A percentile compares a stretch with the other conserved stretches of the same genome.
These are phyloP conservation scores for Moniliophthora roreri DNA, from an alignment of 1,284 basidiomycete species.

Conservation along the genomic window DNA sequence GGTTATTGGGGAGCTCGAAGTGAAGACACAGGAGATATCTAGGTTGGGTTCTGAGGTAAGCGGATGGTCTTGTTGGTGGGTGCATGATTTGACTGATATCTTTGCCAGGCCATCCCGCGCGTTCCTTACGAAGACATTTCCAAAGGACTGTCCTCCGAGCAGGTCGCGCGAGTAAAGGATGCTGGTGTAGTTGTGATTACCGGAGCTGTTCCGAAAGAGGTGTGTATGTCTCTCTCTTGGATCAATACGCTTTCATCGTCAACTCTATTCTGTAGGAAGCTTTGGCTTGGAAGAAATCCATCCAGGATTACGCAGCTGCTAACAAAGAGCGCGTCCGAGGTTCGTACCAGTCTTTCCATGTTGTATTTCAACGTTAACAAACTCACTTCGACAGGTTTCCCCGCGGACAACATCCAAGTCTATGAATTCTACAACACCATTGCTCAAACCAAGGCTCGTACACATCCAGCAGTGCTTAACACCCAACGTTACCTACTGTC, in stretches of 20 bases:
- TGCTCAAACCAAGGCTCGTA: constrained; percentile 56
- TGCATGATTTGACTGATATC: neutral
- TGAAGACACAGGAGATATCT: constrained; percentile 44
- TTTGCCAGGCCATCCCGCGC: constrained; percentile 52
- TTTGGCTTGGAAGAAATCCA: constrained; percentile 55
- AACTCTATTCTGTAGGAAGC: constrained; percentile 44
- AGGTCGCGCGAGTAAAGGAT: constrained; percentile 47
- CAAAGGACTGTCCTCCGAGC: constrained; percentile 36
- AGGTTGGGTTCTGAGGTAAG: constrained; percentile 39
- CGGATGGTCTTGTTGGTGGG: constrained; percentile 2
- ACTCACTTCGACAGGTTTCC: constrained; percentile 46
- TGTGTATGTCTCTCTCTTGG: constrained; percentile 16
- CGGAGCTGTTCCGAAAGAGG: constrained; percentile 56
- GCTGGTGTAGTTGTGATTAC: constrained; percentile 61
- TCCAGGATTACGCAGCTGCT: constrained; percentile 52
- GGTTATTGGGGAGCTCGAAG: constrained; percentile 50
- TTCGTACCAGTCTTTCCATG: too few relatives aligned
- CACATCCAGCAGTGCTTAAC: constrained; percentile 49
- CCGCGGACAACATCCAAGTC: constrained; percentile 65
- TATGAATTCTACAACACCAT: constrained; percentile 73
- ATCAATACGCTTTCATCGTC: neutral
- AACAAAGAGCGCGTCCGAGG: constrained; percentile 38
- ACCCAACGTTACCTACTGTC: constrained; percentile 57
- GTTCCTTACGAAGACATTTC: constrained; percentile 50
- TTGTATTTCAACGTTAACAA: constrained; percentile 43